Percentiles rank a stretch among this genome's conserved stretches.
Conservation (phyloP, 805 yeast species). For the Starmerella lactis-condensi region DNA sequence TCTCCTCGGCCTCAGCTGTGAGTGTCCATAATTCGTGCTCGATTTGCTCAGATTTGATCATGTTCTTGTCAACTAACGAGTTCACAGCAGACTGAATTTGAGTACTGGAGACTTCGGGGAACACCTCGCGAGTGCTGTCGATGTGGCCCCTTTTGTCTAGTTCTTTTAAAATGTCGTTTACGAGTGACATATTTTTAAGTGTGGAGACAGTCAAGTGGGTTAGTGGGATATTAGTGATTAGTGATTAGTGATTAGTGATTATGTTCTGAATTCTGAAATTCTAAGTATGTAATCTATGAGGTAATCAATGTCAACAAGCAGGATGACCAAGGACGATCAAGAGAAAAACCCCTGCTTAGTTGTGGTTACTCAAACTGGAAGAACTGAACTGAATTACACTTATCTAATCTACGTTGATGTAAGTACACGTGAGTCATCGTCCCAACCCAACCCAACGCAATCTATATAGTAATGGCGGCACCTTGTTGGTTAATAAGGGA, state of each 20-base stretch:
- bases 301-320: too few species aligned
- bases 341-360: too few species aligned
- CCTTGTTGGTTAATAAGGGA: too few species aligned
- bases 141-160: slow-evolving; percentile 45
- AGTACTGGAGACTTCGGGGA: slow-evolving; percentile 32
- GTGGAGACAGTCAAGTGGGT: neutral
- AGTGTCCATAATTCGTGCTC: slow-evolving; percentile 63
- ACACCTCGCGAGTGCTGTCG: slow-evolving; percentile 45
- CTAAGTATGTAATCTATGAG: neutral
- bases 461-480: too few species aligned
- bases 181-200: slow-evolving; percentile 9
- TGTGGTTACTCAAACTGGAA: too few species aligned
- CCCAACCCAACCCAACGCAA: too few species aligned
- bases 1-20: slow-evolving; percentile 66
- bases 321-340: too few species aligned
- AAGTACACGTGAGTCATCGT: too few species aligned
- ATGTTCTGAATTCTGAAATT: neutral
- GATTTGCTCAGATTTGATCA: slow-evolving; percentile 52
- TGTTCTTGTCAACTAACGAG: slow-evolving; percentile 66
- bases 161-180: slow-evolving; percentile 19
- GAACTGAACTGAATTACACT: too few species aligned
- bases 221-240: neutral
- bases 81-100: slow-evolving; percentile 49
- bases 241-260: neutral
- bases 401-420: too few species aligned